Conservation (phyloP, 495 filamentous ascomycete species). For the Zalerion maritima region DNA sequence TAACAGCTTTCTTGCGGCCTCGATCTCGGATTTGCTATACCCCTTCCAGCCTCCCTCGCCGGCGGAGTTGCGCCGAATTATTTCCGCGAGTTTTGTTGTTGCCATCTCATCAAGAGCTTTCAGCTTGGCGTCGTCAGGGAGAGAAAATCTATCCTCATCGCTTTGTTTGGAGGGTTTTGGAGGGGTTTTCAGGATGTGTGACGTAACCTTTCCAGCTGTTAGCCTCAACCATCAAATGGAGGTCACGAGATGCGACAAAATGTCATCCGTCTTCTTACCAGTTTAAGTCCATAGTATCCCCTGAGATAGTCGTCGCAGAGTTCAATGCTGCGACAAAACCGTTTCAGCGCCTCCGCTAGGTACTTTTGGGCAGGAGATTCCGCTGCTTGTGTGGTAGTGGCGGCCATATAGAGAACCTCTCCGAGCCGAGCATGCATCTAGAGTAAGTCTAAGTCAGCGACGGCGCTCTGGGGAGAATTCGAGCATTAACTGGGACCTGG, state of each 20-base stretch:
- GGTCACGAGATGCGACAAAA: constrained; percentile 1
- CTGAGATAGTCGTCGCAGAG: constrained; percentile 85
- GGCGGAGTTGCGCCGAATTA: constrained; percentile 46
- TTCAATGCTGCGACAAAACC: constrained; percentile 83
- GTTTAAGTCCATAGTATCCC: constrained; percentile 78
- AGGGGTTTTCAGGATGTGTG: constrained; percentile 19
- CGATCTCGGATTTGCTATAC: constrained; percentile 58
- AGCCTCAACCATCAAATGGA: not conserved
- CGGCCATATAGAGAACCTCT: constrained; percentile 62
- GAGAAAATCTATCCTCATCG: constrained; percentile 24
- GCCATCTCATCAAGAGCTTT: constrained; percentile 57
- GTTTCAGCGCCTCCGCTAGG: constrained; percentile 56
- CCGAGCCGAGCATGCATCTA: constrained; percentile 81
- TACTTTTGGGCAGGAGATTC: constrained; percentile 29
- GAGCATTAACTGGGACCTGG: not conserved
- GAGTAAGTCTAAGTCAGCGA: constrained; percentile 11
- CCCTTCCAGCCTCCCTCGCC: constrained; percentile 54
- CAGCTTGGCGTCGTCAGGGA: constrained; percentile 38
- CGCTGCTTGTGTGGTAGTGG: constrained; percentile 27
- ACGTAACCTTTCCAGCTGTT: constrained; percentile 19
- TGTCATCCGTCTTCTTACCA: constrained; percentile 38
- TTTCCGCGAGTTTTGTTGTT: constrained; percentile 58
- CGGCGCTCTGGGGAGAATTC: constrained; percentile 6
- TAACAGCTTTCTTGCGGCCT: constrained; percentile 62
- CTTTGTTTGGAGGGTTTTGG: constrained; percentile 18